Evolutionary conservation across 768 basidiomycete genomes (phyloP).

Genomic region (Asterophora lycoperdoides): DNA sequence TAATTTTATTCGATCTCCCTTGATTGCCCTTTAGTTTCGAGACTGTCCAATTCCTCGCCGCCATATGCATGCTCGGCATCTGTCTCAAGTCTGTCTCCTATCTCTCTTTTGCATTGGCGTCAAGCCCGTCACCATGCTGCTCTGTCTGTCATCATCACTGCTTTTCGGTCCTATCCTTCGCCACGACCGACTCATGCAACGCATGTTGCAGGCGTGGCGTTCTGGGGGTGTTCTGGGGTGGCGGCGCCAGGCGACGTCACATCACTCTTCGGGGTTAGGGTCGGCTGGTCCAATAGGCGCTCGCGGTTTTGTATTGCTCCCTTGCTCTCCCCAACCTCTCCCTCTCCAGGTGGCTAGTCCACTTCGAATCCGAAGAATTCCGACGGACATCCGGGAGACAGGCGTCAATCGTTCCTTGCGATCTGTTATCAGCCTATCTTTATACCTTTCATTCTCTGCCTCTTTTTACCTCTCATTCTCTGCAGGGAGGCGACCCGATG

Average conservation of each 20-base stretch:
- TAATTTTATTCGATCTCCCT: too few relatives aligned
- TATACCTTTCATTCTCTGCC: constrained; percentile 6
- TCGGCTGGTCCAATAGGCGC: not conserved
- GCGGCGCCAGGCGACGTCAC: not conserved
- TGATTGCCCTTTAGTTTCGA: not conserved
- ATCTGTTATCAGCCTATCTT: constrained; percentile 2
- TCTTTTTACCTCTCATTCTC: constrained; percentile 2
- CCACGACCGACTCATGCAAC: too few relatives aligned
- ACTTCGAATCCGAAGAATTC: constrained; percentile 12
- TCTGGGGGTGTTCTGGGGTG: not conserved
- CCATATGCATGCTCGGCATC: not conserved
- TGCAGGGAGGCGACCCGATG: constrained; percentile 1
- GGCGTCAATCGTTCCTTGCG: not conserved
- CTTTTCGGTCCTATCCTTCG: too few relatives aligned
- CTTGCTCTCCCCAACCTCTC: too few relatives aligned
- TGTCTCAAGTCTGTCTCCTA: not conserved
- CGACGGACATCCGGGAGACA: constrained; percentile 5
- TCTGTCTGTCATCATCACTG: not conserved
- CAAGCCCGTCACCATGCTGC: not conserved
- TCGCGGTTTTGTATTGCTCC: not conserved
- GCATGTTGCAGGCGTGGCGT: not conserved
- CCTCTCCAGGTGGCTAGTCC: not conserved
- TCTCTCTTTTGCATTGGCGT: too few relatives aligned
- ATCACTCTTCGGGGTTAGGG: not conserved
- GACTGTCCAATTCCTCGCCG: not conserved